A percentile compares a stretch with the other conserved stretches of the same genome.
These are phyloP conservation scores for Scalesia atractyloides DNA, from an alignment of 129 eudicot genomes.

Conservation along the genomic window DNA sequence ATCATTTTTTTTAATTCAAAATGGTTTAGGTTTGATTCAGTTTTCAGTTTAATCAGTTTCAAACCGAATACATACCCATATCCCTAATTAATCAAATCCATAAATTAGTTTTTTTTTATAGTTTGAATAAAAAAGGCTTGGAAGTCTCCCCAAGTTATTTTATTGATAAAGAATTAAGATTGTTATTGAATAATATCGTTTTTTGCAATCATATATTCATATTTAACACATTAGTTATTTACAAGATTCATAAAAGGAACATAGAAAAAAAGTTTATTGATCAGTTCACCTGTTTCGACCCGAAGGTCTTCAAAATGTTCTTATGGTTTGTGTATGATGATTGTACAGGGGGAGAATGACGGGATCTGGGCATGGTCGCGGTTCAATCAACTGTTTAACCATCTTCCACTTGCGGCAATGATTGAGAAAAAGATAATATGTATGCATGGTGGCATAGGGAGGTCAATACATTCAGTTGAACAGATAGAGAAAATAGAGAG, in stretches of 20 bases:
- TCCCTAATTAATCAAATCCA: not conserved
- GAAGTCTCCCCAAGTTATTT: conserved; percentile 5
- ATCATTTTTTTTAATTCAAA: too few species aligned
- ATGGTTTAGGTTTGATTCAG: too few species aligned
- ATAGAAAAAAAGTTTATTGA: not conserved
- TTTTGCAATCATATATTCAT: not conserved
- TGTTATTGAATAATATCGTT: not conserved
- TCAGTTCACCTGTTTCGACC: conserved; percentile 5
- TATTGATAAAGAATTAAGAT: not conserved
- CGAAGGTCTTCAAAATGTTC: conserved; percentile 2
- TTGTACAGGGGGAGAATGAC: conserved; percentile 85
- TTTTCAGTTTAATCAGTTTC: too few species aligned
- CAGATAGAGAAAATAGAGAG: conserved; percentile 97
- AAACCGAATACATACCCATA: too few species aligned
- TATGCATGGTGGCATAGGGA: conserved; percentile 99
- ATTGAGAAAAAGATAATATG: conserved; percentile 94
- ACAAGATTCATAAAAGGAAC: not conserved
- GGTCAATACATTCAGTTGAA: conserved; percentile 92
- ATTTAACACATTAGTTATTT: not conserved
- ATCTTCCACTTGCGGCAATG: conserved; percentile 93
- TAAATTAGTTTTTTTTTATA: not conserved
- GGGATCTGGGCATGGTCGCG: conserved; percentile 99
- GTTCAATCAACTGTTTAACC: conserved; percentile 89
- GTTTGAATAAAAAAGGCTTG: not conserved
- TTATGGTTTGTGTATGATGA: conserved; percentile 20